A percentile compares a stretch with the other conserved stretches of the same genome.
These are phyloP conservation scores for Phylloporus gajari DNA, from an alignment of 1,284 basidiomycete species.

Conservation along the genomic window DNA sequence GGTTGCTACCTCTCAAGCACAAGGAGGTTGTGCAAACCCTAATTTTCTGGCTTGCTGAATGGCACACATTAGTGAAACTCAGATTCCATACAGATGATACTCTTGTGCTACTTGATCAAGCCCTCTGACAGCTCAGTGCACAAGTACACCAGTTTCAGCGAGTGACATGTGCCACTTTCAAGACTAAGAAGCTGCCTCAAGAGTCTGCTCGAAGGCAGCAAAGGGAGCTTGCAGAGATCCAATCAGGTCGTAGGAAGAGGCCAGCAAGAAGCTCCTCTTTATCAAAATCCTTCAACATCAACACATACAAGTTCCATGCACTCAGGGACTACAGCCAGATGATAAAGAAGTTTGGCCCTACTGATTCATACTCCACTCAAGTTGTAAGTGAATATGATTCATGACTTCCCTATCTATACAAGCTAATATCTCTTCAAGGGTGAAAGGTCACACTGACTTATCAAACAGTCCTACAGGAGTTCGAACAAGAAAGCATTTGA, in stretches of 20 bases:
- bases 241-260: no score
- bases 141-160: not conserved
- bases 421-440: not conserved
- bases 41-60: not conserved
- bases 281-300: not conserved
- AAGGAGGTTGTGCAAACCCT: not conserved
- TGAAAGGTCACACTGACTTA: not conserved
- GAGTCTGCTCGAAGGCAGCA: not conserved
- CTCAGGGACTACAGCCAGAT: not conserved
- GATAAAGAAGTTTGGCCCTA: not conserved
- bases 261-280: no score
- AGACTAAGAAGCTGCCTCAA: not conserved
- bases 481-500: no score
- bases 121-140: not conserved
- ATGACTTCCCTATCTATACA: no score
- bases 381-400: not conserved
- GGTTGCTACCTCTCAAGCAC: not conserved
- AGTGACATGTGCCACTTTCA: not conserved
- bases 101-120: not conserved
- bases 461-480: not conserved
- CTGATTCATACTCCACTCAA: not conserved
- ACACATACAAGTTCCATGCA: not conserved
- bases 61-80: not conserved
- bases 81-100: not conserved
- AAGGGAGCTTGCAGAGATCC: no score